Evolutionary conservation across 495 filamentous ascomycete species (phyloP).

Genomic region (Talaromyces proteolyticus): DNA sequence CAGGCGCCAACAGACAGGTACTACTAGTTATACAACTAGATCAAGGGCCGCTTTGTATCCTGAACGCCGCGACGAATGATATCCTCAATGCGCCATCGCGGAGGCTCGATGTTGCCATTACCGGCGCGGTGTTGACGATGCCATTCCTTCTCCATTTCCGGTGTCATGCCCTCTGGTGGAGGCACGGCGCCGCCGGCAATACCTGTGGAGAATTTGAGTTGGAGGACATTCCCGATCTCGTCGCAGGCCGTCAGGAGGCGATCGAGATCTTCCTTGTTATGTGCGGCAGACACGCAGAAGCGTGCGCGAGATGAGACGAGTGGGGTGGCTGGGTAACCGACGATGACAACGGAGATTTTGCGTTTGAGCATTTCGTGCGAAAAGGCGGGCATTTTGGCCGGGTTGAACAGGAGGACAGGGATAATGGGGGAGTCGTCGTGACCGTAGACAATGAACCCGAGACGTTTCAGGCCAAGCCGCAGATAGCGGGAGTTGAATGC

Average conservation of each 20-base stretch:
- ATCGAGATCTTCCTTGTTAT: slow-evolving; percentile 97
- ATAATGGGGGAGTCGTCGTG: slow-evolving; percentile 98
- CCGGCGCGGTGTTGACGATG: slow-evolving; percentile 26
- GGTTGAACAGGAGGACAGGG: slow-evolving; percentile 88
- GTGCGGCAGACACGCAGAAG: slow-evolving; percentile 92
- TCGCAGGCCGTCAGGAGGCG: slow-evolving; percentile 85
- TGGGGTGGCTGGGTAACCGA: slow-evolving; percentile 97
- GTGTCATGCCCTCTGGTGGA: slow-evolving; percentile 58
- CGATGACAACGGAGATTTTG: slow-evolving; percentile 97
- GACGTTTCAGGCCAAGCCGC: slow-evolving; percentile 89
- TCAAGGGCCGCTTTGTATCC: slow-evolving; percentile 67
- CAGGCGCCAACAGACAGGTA: no score
- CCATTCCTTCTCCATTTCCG: slow-evolving; percentile 64
- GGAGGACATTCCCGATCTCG: slow-evolving; percentile 84
- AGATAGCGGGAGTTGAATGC: slow-evolving; percentile 99
- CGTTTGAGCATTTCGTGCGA: slow-evolving; percentile 96
- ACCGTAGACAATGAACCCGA: slow-evolving; percentile 94
- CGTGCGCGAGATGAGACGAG: slow-evolving; percentile 89
- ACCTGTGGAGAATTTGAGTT: slow-evolving; percentile 93
- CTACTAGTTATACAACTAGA: no score
- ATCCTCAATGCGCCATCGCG: slow-evolving; percentile 77
- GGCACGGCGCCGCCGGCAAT: slow-evolving; percentile 82
- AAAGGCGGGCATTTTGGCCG: slow-evolving; percentile 96
- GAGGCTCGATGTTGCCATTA: slow-evolving; percentile 47
- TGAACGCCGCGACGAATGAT: slow-evolving; percentile 72